Base-by-base conservation (phyloP, 176 grass and related monocot species). In the Urochloa ruziziensis region DNA sequence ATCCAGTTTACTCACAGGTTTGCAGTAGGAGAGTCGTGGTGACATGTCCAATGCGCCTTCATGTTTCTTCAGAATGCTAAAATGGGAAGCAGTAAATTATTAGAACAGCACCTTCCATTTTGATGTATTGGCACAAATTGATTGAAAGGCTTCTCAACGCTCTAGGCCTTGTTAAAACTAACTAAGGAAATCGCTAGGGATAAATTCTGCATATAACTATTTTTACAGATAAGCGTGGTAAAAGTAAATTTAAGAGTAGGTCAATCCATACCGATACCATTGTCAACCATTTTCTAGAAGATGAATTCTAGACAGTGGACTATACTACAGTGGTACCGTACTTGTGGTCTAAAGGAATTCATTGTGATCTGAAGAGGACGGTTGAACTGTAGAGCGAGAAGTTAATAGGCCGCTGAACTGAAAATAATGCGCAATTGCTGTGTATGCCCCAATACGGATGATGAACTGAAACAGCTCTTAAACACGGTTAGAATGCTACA, bases 11-110 rank as follows among this genome's bases (percentile, higher is more conserved):
- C 88, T 89, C 79, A 94, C 92, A 79, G 92, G 86, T 21, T 89
- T 94, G 72, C 90, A 94, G 23, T 89, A 81, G 33, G 89, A 94
- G 71, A 89, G 87, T 65, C 84, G 58, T 28, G 92, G 92, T 16
- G 89, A 94, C 59, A 92, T 85, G 40, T 92, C 90, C 70, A 82
- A 34, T 66, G 79, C 70, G 7, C 42, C 86, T 82, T 82, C 89
- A 24, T 85, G 66, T 36, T 70, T 77, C 75, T 68, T 89, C 48
- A 81, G 48, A 77, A 82, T 74, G 34, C 92, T 94, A 35, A 59
- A 76, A 81, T 84, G 62, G 7, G 17, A 64, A 69, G 9, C n/a
- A 71, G 35, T 23, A 81, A 39, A 53, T 47, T 28, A 40, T 79
- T 30, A 81, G 17, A 57, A 64, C 46, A 70, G 10, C 29, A 43